phyloP scores from a whole-genome alignment of 768 basidiomycete genomes.

The Amanita pallidorosea region DNA sequence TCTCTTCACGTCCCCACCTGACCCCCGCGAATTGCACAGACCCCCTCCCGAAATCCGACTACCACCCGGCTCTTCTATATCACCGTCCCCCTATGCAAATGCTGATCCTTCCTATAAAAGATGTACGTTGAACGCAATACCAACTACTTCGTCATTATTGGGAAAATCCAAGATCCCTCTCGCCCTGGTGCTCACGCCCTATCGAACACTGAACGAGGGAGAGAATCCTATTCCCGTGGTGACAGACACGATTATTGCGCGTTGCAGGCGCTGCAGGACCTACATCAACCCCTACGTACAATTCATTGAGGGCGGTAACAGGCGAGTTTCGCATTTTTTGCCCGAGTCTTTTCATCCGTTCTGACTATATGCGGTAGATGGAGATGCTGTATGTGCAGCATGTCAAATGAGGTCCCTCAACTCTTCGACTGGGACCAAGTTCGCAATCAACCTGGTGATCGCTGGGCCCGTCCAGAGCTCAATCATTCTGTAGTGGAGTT shows the following conservation, averaged over 20 bases:
- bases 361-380: conserved; percentile 39
- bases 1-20: conserved; percentile 85
- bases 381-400: conserved; percentile 99
- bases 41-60: conserved; percentile 87
- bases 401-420: conserved; percentile 97
- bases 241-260: conserved; percentile 89
- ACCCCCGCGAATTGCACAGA: conserved; percentile 71
- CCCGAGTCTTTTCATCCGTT: background rate
- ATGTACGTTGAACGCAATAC: conserved; percentile 84
- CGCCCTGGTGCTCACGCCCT: conserved; percentile 82
- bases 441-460: conserved; percentile 87
- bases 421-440: conserved; percentile 97
- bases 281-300: conserved; percentile 98
- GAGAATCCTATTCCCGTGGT: conserved; percentile 83
- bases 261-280: conserved; percentile 90
- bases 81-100: conserved; percentile 69
- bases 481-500: conserved; percentile 94
- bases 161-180: conserved; percentile 88
- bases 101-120: conserved; percentile 90
- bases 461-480: conserved; percentile 90
- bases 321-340: conserved; percentile 26
- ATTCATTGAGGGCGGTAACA: conserved; percentile 95
- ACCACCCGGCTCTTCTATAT: conserved; percentile 75
- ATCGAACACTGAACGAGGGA: conserved; percentile 76
- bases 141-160: conserved; percentile 79